phyloP scores from a whole-genome alignment of 768 basidiomycete species.

The Infundibulicybe gibba region DNA sequence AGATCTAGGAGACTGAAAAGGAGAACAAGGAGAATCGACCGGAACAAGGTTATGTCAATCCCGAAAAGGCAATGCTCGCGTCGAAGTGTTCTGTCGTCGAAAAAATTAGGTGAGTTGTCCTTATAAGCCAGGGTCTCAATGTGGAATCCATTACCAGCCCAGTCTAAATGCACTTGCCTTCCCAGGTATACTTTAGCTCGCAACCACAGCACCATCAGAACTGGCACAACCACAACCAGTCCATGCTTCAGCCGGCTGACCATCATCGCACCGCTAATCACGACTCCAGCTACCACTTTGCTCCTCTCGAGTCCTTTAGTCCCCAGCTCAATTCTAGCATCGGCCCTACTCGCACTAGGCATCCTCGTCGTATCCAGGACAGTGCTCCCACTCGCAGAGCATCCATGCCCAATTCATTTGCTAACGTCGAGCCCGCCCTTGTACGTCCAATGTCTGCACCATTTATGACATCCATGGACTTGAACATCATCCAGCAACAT shows the following conservation, averaged over 20 bases:
- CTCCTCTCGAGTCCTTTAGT: too few relatives aligned
- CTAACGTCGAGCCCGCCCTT: conserved; percentile 12
- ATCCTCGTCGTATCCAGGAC: conserved; percentile 40
- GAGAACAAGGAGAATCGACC: conserved; percentile 6
- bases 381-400: conserved; percentile 19
- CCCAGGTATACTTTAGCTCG: not conserved
- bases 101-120: conserved; percentile 7
- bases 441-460: conserved; percentile 11
- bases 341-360: conserved; percentile 42
- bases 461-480: conserved; percentile 10
- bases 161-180: conserved; percentile 1
- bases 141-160: not conserved
- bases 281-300: conserved; percentile 10
- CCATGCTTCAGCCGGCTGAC: conserved; percentile 4
- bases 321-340: conserved; percentile 48
- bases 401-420: conserved; percentile 14
- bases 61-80: too few relatives aligned
- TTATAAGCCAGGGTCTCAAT: conserved; percentile 8
- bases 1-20: conserved; percentile 3
- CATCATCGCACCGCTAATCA: conserved; percentile 14
- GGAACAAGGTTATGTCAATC: conserved; percentile 14
- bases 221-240: conserved; percentile 11
- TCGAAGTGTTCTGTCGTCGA: too few relatives aligned
- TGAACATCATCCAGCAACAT: conserved; percentile 12
- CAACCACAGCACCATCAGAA: conserved; percentile 13